phyloP scores from a whole-genome alignment of 371 early-diverging fungal species.

The Dichotomocladium elegans region DNA sequence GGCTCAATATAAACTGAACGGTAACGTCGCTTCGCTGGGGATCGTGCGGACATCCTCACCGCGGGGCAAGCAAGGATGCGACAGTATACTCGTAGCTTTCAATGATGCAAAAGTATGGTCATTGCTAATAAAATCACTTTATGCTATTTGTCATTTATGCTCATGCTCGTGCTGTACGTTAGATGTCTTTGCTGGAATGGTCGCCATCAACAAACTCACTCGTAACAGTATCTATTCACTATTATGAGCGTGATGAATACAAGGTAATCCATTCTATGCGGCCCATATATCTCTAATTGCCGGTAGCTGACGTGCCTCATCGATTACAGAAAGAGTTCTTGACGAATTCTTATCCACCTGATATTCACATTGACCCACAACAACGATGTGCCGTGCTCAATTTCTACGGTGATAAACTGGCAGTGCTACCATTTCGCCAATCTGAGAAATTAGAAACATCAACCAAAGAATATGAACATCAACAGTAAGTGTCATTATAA shows the following conservation, averaged over 20 bases:
- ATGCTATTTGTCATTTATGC: slow-evolving; percentile 4
- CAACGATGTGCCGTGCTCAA: slow-evolving; percentile 83
- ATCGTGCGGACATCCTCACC: slow-evolving; percentile 68
- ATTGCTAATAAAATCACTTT: not conserved
- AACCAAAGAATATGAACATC: slow-evolving; percentile 10
- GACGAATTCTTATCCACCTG: slow-evolving; percentile 62
- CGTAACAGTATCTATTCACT: slow-evolving; percentile 93
- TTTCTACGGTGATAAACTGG: slow-evolving; percentile 85
- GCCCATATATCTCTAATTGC: not conserved
- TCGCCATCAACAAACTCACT: slow-evolving; percentile 70
- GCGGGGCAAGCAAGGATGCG: slow-evolving; percentile 67
- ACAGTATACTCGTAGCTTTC: slow-evolving; percentile 81
- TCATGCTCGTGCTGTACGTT: too few relatives aligned
- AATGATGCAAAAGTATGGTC: slow-evolving; percentile 86
- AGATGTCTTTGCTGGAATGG: slow-evolving; percentile 93
- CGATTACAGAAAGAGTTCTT: slow-evolving; percentile 53
- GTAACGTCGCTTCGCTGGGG: slow-evolving; percentile 76
- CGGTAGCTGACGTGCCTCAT: not conserved
- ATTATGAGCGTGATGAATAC: slow-evolving; percentile 91
- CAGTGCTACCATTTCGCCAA: slow-evolving; percentile 87
- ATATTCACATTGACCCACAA: slow-evolving; percentile 74
- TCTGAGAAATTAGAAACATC: slow-evolving; percentile 47
- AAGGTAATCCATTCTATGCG: slow-evolving; percentile 45
- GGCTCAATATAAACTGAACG: slow-evolving; percentile 74
- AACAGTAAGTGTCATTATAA: slow-evolving; percentile 35